Evolutionary conservation across 345 rosid species (phyloP).

Genomic region (Balakata baccata): DNA sequence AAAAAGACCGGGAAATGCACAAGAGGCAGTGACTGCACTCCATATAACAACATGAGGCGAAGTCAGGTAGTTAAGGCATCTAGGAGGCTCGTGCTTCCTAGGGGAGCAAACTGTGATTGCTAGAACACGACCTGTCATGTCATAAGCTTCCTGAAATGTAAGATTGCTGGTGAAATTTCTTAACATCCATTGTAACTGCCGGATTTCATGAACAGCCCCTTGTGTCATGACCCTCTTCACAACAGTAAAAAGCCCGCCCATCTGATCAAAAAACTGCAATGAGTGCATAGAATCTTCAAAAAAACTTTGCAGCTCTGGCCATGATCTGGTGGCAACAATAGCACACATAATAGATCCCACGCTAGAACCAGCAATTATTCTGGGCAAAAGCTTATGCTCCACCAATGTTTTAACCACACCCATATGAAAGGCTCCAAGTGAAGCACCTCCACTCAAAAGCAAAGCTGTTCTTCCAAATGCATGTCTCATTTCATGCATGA

Average conservation of each 20-base stretch:
- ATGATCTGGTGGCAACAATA: constrained; percentile 77
- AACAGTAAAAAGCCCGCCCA: constrained; percentile 79
- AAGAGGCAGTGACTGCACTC: constrained; percentile 98
- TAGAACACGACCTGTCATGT: constrained; percentile 88
- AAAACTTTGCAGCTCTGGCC: constrained; percentile 95
- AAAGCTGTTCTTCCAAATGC: constrained; percentile 97
- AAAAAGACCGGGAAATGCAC: constrained; percentile 96
- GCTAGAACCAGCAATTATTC: constrained; percentile 92
- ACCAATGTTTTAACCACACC: constrained; percentile 93
- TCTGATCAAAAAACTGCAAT: constrained; percentile 85
- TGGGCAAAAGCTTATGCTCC: constrained; percentile 83
- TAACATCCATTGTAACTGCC: constrained; percentile 86
- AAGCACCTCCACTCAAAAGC: constrained; percentile 98
- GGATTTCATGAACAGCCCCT: constrained; percentile 89
- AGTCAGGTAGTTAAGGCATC: constrained; percentile 94
- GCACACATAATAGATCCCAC: constrained; percentile 97
- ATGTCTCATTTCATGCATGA: constrained; percentile 96
- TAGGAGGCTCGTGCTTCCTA: constrained; percentile 97
- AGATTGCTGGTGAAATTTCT: constrained; percentile 87
- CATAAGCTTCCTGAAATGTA: constrained; percentile 97
- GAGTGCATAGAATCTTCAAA: constrained; percentile 81
- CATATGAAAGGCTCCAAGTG: constrained; percentile 88
- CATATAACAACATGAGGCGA: constrained; percentile 98
- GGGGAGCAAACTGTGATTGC: constrained; percentile 98
- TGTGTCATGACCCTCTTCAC: constrained; percentile 83